Base-by-base conservation (phyloP, 495 filamentous ascomycete genomes). In the Astrothelium macrocarpum region DNA sequence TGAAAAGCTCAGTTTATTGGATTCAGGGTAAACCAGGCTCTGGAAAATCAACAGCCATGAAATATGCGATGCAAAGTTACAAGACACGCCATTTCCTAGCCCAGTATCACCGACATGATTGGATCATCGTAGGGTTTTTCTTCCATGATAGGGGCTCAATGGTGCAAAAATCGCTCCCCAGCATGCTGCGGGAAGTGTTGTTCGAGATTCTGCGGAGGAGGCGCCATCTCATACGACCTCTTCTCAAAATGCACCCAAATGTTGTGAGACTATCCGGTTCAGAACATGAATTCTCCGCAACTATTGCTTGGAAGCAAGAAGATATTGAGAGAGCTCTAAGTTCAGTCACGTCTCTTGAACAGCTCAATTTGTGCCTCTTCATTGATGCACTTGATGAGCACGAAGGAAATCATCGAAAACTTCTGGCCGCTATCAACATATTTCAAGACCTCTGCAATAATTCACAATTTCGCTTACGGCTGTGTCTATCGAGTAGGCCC, bases 341-440 rank as follows among this genome's bases (percentile, higher is more conserved):
- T 29, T 56, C 49, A 29, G 25, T 56, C 25, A 56, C 25, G 25
- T 56, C 23, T 56, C 49, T 29, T 29, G 49, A 29, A 56, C 49
- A 56, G 49, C 49, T 56, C 49, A 56, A 56, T 29, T 16, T 56
- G 49, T 56, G 49, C 49, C 49, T 56, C 49, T 56, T 56, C 49
- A 56, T 56, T 56, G 23, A 56, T 56, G 49, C 49, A 26, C 49
- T 29, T 56, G 49, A 56, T 16, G 49, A 56, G 49, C 49, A 56
- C 25, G 49, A 56, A 29, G 25, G 49, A 56, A 56, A 56, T 56
- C 49, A 56, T 56, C 49, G 49, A 56, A 56, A 12, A 29, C 49
- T 56, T 29, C 25, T 56, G 25, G 49, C 49, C 16, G 49, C 25
- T 56, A 29, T 56, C 25, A 29, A 56, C 49, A 56, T 9, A 56